Evolutionary conservation across 73 alveolate species (phyloP).

Genomic region (Paramecium tetraurelia): DNA sequence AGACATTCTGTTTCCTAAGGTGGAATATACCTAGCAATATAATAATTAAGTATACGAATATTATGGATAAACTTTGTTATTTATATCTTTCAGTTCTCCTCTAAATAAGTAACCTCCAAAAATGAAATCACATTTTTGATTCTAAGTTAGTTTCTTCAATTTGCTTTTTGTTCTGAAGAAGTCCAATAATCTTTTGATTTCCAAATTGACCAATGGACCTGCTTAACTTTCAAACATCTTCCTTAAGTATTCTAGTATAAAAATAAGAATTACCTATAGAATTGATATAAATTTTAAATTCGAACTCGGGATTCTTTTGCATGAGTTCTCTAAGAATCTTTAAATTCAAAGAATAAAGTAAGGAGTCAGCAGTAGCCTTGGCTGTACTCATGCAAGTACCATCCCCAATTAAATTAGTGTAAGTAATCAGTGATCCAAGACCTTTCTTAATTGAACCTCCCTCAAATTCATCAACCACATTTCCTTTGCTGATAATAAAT

Average conservation of each 20-base stretch:
- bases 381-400: conserved; percentile 27
- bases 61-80: background rate
- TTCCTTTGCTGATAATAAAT: conserved; percentile 46
- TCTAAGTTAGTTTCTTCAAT: background rate
- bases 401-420: conserved; percentile 40
- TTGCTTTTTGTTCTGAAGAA: background rate
- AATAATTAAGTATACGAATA: background rate
- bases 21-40: background rate
- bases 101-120: conserved; percentile 38
- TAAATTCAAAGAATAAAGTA: background rate
- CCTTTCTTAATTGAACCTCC: conserved; percentile 45
- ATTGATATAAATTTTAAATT: background rate
- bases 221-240: conserved; percentile 34
- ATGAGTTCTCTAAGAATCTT: background rate
- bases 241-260: background rate
- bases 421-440: conserved; percentile 46
- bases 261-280: background rate
- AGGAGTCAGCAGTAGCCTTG: background rate
- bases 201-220: conserved; percentile 19
- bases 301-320: background rate
- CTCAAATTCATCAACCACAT: conserved; percentile 49
- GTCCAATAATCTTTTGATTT: background rate
- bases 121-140: background rate
- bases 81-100: conserved; percentile 8
- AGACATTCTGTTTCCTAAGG: conserved; percentile 8